Base-by-base conservation (phyloP, 768 basidiomycete species). In the Symmetrospora coprosmae region DNA sequence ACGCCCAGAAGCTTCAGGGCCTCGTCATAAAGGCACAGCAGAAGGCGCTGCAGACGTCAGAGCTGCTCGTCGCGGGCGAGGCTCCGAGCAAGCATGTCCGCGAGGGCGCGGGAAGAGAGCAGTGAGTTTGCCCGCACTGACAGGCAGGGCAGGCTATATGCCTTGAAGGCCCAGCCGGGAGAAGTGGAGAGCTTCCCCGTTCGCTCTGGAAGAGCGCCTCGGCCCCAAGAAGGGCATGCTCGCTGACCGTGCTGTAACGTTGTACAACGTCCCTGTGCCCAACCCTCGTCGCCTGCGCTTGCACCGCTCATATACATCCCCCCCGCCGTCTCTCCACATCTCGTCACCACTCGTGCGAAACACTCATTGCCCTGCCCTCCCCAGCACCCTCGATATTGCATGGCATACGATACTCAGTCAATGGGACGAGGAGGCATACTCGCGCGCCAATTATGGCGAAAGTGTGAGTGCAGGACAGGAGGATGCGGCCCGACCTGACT, bases 371-470 rank as follows among this genome's bases (percentile, higher is more conserved):
- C n/a, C n/a, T n/a, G n/a, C 21, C 19, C 14, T 46, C 21, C 27
- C 14, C 27, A 58, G 55, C 35, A 58, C 55, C 33, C 55, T 58
- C 27, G 40, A 46, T 27, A 46, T 33, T 16, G 55, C 55, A 4
- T 58, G 55, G 55, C 55, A 58, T 13, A 58, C 39, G 8, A 58
- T 58, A 25, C 39, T 58, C 9, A 21, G 19, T 30, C 55, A 58
- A 47, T 28, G 41, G 27, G 55, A 58, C 33, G 55, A 58, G 46
- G 55, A 58, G 46, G 55, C 55, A 6, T 58, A 58, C 31, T 58
- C 55, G 2, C 8, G 55, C n/a, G 28, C 55, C n/a, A 58, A 58
- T 25, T 58, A 58, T 31, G 55, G 41, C 6, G 55, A 58, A 46
- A 43, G 39, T 6, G 46, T 58, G 55, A 25, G 28, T 17, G 39